Percentiles rank a stretch among this genome's conserved stretches.
Conservation (phyloP, 2,329 filamentous ascomycete genomes). For the Colletotrichum sp. region DNA sequence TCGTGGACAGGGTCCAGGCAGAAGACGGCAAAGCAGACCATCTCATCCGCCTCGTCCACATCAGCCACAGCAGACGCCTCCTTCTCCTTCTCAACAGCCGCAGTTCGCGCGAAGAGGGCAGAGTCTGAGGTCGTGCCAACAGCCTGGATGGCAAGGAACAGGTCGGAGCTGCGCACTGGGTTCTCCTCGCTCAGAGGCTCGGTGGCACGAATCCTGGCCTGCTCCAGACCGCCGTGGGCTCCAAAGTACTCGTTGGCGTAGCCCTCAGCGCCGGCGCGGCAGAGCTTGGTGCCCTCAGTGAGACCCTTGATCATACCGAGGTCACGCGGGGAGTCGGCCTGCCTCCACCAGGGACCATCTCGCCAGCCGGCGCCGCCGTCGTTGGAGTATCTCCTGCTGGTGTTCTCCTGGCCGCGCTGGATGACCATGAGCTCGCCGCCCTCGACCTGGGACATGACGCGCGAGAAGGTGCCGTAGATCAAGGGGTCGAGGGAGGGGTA, state of each 20-base stretch:
- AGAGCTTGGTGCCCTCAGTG: slow-evolving; percentile 88
- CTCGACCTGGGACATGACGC: slow-evolving; percentile 99
- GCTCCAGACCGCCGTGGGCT: slow-evolving; percentile 77
- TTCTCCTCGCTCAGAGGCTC: slow-evolving; percentile 83
- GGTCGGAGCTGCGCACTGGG: slow-evolving; percentile 89
- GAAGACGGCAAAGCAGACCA: slow-evolving; percentile 78
- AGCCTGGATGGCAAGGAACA: slow-evolving; percentile 95
- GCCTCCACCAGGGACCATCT: slow-evolving; percentile 96
- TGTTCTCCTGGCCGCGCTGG: slow-evolving; percentile 88
- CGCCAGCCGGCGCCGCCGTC: slow-evolving; percentile 76
- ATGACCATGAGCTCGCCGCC: slow-evolving; percentile 94
- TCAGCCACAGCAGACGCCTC: slow-evolving; percentile 57
- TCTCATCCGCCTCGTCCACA: slow-evolving; percentile 60
- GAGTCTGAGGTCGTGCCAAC: slow-evolving; percentile 69
- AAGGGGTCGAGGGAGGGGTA: slow-evolving; percentile 95
- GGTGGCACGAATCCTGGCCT: slow-evolving; percentile 79
- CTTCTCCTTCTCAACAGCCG: slow-evolving; percentile 59
- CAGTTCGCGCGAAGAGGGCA: slow-evolving; percentile 70
- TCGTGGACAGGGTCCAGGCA: slow-evolving; percentile 89
- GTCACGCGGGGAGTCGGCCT: slow-evolving; percentile 71
- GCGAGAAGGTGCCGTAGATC: slow-evolving; percentile 88
- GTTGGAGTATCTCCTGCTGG: slow-evolving; percentile 67
- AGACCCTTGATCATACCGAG: slow-evolving; percentile 82
- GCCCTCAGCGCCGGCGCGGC: slow-evolving; percentile 84
- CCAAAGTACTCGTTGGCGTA: slow-evolving; percentile 88